Evolutionary conservation across 371 early-diverging fungal species (phyloP).

Genomic region (Haplosporangium sp.): DNA sequence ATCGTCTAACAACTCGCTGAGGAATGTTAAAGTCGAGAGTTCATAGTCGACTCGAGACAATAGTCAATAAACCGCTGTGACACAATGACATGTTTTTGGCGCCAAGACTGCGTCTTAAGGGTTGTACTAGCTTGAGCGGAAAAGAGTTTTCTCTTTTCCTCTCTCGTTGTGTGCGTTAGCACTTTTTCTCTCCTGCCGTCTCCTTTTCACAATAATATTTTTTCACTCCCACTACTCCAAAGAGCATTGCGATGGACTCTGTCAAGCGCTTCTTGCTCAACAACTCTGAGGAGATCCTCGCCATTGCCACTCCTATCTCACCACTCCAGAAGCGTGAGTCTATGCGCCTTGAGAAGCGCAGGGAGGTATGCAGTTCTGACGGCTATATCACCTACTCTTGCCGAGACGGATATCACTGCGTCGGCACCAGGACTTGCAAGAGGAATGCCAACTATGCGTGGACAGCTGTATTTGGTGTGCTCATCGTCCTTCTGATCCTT

Average conservation of each 20-base stretch:
- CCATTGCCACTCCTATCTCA: not conserved
- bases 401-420: constrained; percentile 25
- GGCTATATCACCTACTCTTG: constrained; percentile 5
- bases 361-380: constrained; percentile 10
- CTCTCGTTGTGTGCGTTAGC: not conserved
- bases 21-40: constrained; percentile 29
- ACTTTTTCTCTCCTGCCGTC: not conserved
- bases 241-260: constrained; percentile 8
- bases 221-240: not conserved
- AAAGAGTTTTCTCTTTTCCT: constrained; percentile 7
- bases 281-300: constrained; percentile 14
- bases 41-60: not conserved
- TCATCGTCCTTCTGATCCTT: constrained; percentile 18
- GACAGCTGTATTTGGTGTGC: constrained; percentile 28
- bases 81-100: too few species aligned
- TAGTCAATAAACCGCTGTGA: too few species aligned
- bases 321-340: constrained; percentile 25
- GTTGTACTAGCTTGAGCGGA: not conserved
- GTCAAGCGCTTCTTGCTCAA: constrained; percentile 12
- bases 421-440: constrained; percentile 4
- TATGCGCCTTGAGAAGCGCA: constrained; percentile 40
- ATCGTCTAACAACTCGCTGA: constrained; percentile 42
- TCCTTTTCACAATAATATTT: not conserved
- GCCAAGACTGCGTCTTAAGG: too few species aligned
- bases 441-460: constrained; percentile 41